Percentiles rank a stretch among this genome's conserved stretches.
Evolutionary conservation across 169 alveolate genomes (phyloP).

Genomic region (Eimeria falciformis): DNA sequence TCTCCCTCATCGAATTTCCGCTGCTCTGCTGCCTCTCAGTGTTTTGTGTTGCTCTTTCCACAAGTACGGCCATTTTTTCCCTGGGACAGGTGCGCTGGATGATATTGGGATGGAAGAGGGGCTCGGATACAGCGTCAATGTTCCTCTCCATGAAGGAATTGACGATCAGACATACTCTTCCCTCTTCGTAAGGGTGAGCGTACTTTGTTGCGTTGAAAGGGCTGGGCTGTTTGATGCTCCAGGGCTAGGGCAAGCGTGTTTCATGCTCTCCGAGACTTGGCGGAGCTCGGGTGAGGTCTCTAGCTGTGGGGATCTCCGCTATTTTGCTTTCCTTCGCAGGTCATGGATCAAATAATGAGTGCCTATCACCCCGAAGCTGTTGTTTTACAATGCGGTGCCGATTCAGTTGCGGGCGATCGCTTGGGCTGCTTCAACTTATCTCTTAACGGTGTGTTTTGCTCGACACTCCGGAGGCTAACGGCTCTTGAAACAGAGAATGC

Average conservation of each 20-base stretch:
- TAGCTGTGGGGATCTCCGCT: neutral
- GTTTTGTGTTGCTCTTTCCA: conserved; percentile 99
- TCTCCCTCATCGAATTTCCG: too few species aligned
- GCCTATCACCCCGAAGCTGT: conserved; percentile 97
- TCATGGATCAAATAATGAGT: conserved; percentile 94
- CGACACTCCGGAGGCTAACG: too few species aligned
- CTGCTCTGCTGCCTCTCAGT: conserved; percentile 82
- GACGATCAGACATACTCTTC: conserved; percentile 96
- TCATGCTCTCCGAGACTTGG: neutral
- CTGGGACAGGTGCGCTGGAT: conserved; percentile 98
- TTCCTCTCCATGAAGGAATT: conserved; percentile 98
- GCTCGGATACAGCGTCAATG: conserved; percentile 97
- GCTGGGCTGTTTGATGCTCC: neutral
- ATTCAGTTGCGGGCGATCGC: conserved; percentile 97
- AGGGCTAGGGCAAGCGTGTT: neutral
- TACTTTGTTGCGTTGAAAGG: neutral
- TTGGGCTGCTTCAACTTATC: conserved; percentile 98
- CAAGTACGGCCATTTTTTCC: conserved; percentile 99
- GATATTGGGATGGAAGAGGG: conserved; percentile 97
- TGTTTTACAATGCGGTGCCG: conserved; percentile 99
- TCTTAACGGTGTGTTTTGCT: conserved; percentile 89
- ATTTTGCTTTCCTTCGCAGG: too few species aligned
- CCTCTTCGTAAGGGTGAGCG: conserved; percentile 87
- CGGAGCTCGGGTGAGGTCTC: neutral
- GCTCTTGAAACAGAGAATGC: too few species aligned